Evolutionary conservation across 208 protist genomes (phyloP), one percentile per base, ranked within the genome.

Genomic region (Trypanosoma lewisi): DNA sequence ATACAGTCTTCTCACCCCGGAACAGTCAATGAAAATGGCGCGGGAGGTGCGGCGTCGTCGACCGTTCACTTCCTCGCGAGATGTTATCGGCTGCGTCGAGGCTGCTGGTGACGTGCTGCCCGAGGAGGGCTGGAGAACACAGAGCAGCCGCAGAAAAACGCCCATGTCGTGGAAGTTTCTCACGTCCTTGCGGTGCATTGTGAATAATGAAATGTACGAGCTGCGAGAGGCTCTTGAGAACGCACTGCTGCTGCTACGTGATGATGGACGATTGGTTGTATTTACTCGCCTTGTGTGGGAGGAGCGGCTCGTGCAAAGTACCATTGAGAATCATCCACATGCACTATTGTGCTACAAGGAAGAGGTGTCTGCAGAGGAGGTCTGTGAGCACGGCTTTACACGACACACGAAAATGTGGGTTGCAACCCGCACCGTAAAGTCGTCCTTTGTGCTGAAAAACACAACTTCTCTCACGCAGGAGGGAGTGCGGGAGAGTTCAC

Each of bases 361-460:
- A 49, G 42, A 64, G 9, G 67, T 96, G 11, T 49, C 73, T n/a
- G 50, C 80, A 5, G 70, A 90, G 2, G 85, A 91, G 7, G 77
- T 93, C 27, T 68, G 82, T 50, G 56, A 73, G 25, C 59, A 85
- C 62, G 86, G 82, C 0, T 83, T 89, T 57, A 82, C 78, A 8
- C 87, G 86, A 0, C 82, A 96, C 73, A 90, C 84, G 28, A 89
- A 91, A 61, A 87, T 96, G 85, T 93, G 82, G 83, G 79, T 96
- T 9, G 74, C 67, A 11, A 83, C 77, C 7, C 73, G 80, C 12
- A 69, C 73, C 4, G 73, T 76, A 25, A 60, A 64, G 30, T 93
- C 89, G 0, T 70, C 89, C 3, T 91, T 83, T 36, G 53, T 81
- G 16, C 62, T 91, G 14, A 93, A 92, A 63, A 96, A 96, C 64